A percentile compares a stretch with the other conserved stretches of the same genome.
phyloP scores from a whole-genome alignment of 495 filamentous ascomycete species.

The Patellaria atrata region DNA sequence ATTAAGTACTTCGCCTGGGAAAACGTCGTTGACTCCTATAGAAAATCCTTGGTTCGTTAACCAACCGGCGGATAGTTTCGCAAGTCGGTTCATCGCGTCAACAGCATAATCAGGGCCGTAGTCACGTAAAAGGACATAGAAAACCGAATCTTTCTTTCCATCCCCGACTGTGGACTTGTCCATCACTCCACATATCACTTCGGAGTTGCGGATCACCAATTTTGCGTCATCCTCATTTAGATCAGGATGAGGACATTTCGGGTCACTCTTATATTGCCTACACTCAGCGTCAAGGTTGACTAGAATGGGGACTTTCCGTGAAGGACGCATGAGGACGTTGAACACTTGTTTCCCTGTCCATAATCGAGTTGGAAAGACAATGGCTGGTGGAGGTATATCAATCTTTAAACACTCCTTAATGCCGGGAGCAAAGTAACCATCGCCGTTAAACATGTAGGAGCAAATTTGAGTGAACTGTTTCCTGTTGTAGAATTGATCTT shows the following conservation, averaged over 20 bases:
- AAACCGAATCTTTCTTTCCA: slow-evolving; percentile 94
- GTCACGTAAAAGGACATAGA: slow-evolving; percentile 90
- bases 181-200: slow-evolving; percentile 97
- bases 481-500: slow-evolving; percentile 84
- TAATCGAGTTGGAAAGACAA: slow-evolving; percentile 70
- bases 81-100: slow-evolving; percentile 83
- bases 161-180: slow-evolving; percentile 91
- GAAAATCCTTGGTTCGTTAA: slow-evolving; percentile 88
- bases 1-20: slow-evolving; percentile 53
- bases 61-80: slow-evolving; percentile 78
- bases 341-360: slow-evolving; percentile 99
- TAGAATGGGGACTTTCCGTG: slow-evolving; percentile 58
- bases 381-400: slow-evolving; percentile 72
- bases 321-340: slow-evolving; percentile 87
- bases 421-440: slow-evolving; percentile 27
- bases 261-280: slow-evolving; percentile 53
- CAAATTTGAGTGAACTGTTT: slow-evolving; percentile 76
- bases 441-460: slow-evolving; percentile 81
- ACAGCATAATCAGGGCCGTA: slow-evolving; percentile 82
- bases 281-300: slow-evolving; percentile 92
- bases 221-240: slow-evolving; percentile 74
- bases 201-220: slow-evolving; percentile 86
- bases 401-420: slow-evolving; percentile 39
- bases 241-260: slow-evolving; percentile 46
- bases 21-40: slow-evolving; percentile 89